Evolutionary conservation across 2,329 filamentous ascomycete genomes (phyloP).

Genomic region (Colletotrichum sp.): DNA sequence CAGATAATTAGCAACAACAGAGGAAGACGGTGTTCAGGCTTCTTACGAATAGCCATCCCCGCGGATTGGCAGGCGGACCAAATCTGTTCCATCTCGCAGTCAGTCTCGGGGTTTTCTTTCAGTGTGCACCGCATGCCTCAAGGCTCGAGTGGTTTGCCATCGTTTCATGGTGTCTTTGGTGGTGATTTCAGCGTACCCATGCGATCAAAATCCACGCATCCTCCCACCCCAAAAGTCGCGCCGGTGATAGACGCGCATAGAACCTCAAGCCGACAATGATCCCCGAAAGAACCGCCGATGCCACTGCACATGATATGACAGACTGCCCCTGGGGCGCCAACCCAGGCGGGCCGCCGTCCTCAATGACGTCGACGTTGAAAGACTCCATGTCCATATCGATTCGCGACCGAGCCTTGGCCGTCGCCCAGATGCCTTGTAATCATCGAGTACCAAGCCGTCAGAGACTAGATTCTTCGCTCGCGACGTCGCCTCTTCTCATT

Average conservation of each 20-base stretch:
- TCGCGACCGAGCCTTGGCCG: neutral
- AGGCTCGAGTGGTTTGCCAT: neutral
- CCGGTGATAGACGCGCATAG: neutral
- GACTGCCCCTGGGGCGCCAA: neutral
- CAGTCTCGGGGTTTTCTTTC: rapidly evolving
- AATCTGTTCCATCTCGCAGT: neutral
- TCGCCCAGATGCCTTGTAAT: neutral
- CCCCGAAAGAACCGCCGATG: neutral
- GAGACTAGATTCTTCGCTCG: neutral
- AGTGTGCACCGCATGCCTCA: neutral
- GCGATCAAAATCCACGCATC: conserved; percentile 9
- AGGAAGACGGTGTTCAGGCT: no score
- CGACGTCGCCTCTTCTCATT: neutral
- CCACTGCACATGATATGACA: conserved; percentile 3
- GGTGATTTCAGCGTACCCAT: neutral
- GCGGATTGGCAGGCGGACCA: neutral
- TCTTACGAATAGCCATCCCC: conserved; percentile 9
- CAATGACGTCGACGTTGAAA: neutral
- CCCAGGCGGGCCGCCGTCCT: conserved; percentile 4
- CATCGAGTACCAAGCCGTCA: neutral
- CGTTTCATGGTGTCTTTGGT: rapidly evolving
- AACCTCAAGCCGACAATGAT: conserved; percentile 9
- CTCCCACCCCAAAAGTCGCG: conserved; percentile 3
- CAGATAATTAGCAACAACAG: neutral
- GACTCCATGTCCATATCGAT: neutral